phyloP scores from a whole-genome alignment of 192 early-diverging fungal species.

The Gonapodya prolifera region DNA sequence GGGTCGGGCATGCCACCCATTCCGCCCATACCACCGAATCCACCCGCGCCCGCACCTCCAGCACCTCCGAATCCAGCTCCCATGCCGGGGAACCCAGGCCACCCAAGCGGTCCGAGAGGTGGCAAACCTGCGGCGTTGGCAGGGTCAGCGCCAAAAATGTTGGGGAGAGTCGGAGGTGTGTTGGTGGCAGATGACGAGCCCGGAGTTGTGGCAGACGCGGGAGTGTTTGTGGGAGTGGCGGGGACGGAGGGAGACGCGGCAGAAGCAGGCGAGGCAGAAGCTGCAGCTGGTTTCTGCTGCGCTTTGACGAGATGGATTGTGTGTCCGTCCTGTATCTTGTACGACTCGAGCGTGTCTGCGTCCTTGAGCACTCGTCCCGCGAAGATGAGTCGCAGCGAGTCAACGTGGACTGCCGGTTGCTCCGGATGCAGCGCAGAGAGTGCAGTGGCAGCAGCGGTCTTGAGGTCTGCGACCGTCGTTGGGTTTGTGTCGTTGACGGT shows the following conservation, averaged over 20 bases:
- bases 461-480: slow-evolving; percentile 62
- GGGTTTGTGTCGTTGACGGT: slow-evolving; percentile 41
- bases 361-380: slow-evolving; percentile 92
- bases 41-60: slow-evolving; percentile 16
- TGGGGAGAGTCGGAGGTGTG: too few relatives aligned
- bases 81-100: too few relatives aligned
- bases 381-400: slow-evolving; percentile 78
- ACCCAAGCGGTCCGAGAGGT: too few relatives aligned
- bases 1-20: slow-evolving; percentile 24
- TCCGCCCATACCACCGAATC: slow-evolving; percentile 49
- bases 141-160: not conserved
- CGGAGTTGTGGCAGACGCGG: not conserved
- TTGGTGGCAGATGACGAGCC: not conserved
- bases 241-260: not conserved
- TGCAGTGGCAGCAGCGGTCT: slow-evolving; percentile 45
- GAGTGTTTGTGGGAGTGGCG: not conserved
- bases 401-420: slow-evolving; percentile 53
- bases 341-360: slow-evolving; percentile 53
- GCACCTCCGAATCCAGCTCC: not conserved
- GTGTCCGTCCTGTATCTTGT: slow-evolving; percentile 75
- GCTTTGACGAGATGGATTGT: slow-evolving; percentile 89
- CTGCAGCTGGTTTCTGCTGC: slow-evolving; percentile 20
- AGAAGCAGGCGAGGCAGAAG: not conserved
- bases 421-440: slow-evolving; percentile 17
- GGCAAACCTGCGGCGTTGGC: not conserved